Conservation (phyloP, 768 basidiomycete genomes). For the Collybiopsis confluens region DNA sequence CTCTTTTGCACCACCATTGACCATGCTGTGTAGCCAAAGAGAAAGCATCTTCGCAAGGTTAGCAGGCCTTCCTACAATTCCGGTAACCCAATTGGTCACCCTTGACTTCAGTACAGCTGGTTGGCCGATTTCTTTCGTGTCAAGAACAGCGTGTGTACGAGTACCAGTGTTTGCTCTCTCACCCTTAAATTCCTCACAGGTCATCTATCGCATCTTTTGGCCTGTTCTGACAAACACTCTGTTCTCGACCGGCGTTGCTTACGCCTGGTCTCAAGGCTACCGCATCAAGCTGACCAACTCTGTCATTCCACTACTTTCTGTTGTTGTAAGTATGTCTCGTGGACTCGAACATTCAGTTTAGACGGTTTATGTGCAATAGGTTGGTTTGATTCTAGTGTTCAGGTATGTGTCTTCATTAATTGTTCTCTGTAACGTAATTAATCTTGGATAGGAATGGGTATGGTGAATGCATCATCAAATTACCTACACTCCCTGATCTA, state of each 20-base stretch:
- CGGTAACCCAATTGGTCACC: neutral
- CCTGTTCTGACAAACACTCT: constrained; percentile 83
- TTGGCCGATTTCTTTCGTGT: constrained; percentile 81
- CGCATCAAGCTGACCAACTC: constrained; percentile 70
- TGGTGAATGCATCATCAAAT: constrained; percentile 12
- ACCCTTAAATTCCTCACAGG: constrained; percentile 33
- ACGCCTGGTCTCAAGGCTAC: constrained; percentile 54
- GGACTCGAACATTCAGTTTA: too few species aligned
- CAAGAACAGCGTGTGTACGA: constrained; percentile 68
- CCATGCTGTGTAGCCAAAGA: constrained; percentile 31
- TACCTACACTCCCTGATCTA: neutral
- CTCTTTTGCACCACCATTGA: constrained; percentile 24
- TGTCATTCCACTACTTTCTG: constrained; percentile 82
- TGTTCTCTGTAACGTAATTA: neutral
- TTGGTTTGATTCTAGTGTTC: constrained; percentile 86
- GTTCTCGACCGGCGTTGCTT: constrained; percentile 61
- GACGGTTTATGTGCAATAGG: constrained; percentile 37
- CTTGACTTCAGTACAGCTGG: constrained; percentile 68
- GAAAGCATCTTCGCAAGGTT: constrained; percentile 52
- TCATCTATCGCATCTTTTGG: constrained; percentile 67
- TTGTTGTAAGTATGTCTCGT: constrained; percentile 61
- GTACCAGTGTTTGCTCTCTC: neutral
- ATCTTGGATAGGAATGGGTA: constrained; percentile 56
- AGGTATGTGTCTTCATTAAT: constrained; percentile 44
- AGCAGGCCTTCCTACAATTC: too few species aligned